Evolutionary conservation across 768 basidiomycete genomes (phyloP), one percentile per base, ranked within the genome.

Genomic region (Hericium coralloides): DNA sequence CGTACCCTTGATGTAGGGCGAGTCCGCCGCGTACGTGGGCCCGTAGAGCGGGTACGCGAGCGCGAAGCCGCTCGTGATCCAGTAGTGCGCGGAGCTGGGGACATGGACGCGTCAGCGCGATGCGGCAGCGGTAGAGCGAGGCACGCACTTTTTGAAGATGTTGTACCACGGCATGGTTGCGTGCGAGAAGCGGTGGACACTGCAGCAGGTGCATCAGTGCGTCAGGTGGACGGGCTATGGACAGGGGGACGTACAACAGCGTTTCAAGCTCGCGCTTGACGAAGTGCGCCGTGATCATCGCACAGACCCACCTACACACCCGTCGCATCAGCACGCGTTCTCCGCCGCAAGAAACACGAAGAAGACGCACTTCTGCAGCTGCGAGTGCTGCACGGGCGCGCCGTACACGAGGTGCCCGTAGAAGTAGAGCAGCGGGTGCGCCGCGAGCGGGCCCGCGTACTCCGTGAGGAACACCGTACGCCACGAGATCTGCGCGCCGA

Each of bases 111-210:
- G 31, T 31, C 31, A 31, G 31, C 31, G 7, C 31, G 31, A 31
- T 7, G 26, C 1, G 5, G 26, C 26, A 31, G 26, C 26, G 9
- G 5, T 31, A 8, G 26, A 31, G 9, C 26, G 4, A 8, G 9
- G 4, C 25, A 63, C 80, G 26, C 55, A 97, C 95, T 99, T 99
- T 69, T 86, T 89, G 76, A 95, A 85, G 38, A 98, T 80, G 67
- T 92, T 90, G 58, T 67, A 65, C 57, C 86, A 71, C 1, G 95
- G 97, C 89, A 98, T 95, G 0, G 95, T 97, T 1, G 84, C 89
- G 71, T 93, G 83, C 31, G 94, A 98, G 78, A 98, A 98, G 12
- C 91, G 88, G 69, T 99, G 97, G 1, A 99, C 82, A 65, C 89
- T 92, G 20, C 7, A 49, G 20, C 48, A 12, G 64, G 4, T 3